Evolutionary conservation across 768 basidiomycete species (phyloP).

Genomic region (Mycena rosella): DNA sequence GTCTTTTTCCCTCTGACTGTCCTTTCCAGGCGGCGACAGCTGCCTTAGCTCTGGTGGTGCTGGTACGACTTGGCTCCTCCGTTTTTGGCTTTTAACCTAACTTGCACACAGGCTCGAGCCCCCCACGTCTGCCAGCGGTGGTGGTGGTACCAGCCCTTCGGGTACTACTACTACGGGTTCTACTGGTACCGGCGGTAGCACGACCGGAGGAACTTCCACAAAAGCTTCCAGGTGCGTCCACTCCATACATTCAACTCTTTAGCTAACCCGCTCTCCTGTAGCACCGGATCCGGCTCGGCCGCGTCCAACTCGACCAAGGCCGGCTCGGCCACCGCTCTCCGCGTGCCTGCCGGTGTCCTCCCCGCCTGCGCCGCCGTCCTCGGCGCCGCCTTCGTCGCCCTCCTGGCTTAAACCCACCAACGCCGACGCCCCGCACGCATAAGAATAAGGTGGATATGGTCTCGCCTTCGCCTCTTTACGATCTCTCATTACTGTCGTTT

Average conservation of each 20-base stretch:
- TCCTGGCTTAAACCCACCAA: constrained; percentile 51
- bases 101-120: too few species aligned
- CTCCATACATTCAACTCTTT: too few species aligned
- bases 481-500: constrained; percentile 13
- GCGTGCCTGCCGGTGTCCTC: constrained; percentile 50
- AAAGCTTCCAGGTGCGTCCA: too few species aligned
- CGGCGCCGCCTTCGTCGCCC: constrained; percentile 59
- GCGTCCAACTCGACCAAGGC: constrained; percentile 35
- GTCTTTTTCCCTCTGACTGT: constrained; percentile 17
- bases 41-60: constrained; percentile 43
- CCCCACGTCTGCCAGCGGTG: too few species aligned
- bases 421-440: constrained; percentile 17
- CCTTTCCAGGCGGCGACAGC: constrained; percentile 45
- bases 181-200: constrained; percentile 28
- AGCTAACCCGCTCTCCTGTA: neutral
- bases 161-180: constrained; percentile 8
- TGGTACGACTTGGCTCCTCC: constrained; percentile 5
- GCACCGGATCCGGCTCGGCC: constrained; percentile 25
- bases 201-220: constrained; percentile 10
- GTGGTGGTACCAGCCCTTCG: too few species aligned
- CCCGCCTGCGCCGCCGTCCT: constrained; percentile 47
- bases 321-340: constrained; percentile 45
- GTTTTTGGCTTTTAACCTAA: constrained; percentile 16
- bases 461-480: constrained; percentile 18
- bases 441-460: constrained; percentile 35